Conservation (phyloP, 2,329 filamentous ascomycete species). For the Helotiales sp. region DNA sequence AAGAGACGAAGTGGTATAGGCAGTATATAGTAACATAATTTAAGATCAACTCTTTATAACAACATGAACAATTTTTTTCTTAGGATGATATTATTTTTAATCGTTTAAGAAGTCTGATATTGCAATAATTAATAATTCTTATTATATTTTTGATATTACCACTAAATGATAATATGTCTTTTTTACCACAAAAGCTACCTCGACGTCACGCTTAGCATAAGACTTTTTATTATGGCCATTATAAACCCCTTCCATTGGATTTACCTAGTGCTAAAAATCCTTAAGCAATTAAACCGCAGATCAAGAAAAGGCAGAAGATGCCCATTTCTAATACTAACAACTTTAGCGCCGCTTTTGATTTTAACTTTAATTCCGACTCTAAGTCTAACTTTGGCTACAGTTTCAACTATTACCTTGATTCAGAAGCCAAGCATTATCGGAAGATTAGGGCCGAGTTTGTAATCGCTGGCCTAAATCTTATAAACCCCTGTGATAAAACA, state of each 20-base stretch:
- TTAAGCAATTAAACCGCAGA: background rate
- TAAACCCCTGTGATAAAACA: slow-evolving; percentile 30
- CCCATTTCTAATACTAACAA: background rate
- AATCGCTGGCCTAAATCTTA: slow-evolving; percentile 29
- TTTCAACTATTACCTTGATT: slow-evolving; percentile 11
- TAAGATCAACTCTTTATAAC: background rate
- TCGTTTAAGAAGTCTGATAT: background rate
- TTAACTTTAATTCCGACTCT: background rate
- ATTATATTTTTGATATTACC: no score
- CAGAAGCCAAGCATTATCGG: slow-evolving; percentile 27
- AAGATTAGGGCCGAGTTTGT: slow-evolving; percentile 30
- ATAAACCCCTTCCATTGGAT: background rate
- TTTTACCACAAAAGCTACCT: background rate
- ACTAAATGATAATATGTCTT: background rate
- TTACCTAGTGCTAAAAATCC: background rate
- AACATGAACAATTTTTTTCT: background rate
- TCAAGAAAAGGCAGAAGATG: background rate
- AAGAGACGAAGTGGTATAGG: background rate
- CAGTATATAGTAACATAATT: background rate
- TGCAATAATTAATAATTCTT: background rate
- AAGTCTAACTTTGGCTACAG: slow-evolving; percentile 9
- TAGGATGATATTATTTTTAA: background rate
- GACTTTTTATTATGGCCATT: background rate
- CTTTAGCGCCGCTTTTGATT: background rate
- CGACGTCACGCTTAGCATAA: background rate